Conservation (phyloP, 306 rosid genomes). For the Prunus campanulata region DNA sequence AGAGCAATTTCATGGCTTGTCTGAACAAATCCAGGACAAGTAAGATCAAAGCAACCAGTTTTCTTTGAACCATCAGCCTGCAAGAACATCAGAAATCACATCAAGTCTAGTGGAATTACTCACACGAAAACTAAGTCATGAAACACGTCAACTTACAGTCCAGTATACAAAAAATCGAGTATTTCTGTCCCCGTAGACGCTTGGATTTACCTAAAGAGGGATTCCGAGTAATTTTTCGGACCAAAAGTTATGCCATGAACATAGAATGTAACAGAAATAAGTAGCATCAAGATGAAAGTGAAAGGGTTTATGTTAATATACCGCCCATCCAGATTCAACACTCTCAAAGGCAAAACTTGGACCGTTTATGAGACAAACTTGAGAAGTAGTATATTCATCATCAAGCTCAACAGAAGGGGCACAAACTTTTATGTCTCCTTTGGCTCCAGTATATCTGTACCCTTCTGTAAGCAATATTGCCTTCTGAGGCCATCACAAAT, state of each 20-base stretch:
- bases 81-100: neutral
- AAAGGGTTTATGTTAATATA: neutral
- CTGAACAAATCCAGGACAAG: conserved; percentile 35
- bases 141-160: conserved; percentile 23
- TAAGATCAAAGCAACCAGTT: conserved; percentile 39
- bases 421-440: conserved; percentile 37
- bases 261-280: too few species aligned
- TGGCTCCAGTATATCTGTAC: conserved; percentile 31
- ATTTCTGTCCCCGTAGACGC: conserved; percentile 28
- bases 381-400: conserved; percentile 35
- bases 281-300: neutral
- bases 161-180: conserved; percentile 32
- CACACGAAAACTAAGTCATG: neutral
- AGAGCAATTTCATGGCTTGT: conserved; percentile 31
- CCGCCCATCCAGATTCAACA: conserved; percentile 40
- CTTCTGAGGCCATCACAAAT: conserved; percentile 19
- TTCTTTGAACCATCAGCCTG: conserved; percentile 27
- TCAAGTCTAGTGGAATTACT: neutral
- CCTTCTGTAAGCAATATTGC: conserved; percentile 29
- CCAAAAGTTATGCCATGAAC: neutral
- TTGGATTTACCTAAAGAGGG: conserved; percentile 31
- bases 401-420: conserved; percentile 25
- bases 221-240: neutral
- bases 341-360: conserved; percentile 18
- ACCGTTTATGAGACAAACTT: conserved; percentile 22